Conservation (phyloP, 352 stramenopile genomes). For the Pythium chondricola region DNA sequence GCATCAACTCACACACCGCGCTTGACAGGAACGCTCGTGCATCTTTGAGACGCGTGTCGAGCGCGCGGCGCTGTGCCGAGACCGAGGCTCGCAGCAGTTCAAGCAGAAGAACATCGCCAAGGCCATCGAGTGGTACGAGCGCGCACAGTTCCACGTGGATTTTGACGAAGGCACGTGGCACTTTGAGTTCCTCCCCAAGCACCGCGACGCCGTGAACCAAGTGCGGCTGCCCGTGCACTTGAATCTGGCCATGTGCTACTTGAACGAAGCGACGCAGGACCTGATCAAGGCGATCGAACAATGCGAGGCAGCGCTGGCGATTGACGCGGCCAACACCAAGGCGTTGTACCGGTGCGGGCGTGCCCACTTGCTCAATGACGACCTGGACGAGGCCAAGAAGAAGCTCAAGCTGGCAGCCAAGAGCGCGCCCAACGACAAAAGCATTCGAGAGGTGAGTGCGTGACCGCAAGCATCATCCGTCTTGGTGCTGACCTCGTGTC, state of each 20-base stretch:
- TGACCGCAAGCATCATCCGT: neutral
- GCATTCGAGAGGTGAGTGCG: slow-evolving; percentile 47
- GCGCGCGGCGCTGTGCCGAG: slow-evolving; percentile 51
- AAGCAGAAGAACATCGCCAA: slow-evolving; percentile 36
- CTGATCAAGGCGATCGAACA: slow-evolving; percentile 55
- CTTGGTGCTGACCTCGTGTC: neutral
- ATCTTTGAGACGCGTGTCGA: slow-evolving; percentile 83
- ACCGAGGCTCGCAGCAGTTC: slow-evolving; percentile 54
- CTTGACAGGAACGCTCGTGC: slow-evolving; percentile 61
- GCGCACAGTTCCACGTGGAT: slow-evolving; percentile 71
- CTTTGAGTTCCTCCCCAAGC: slow-evolving; percentile 78
- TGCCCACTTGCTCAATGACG: slow-evolving; percentile 45
- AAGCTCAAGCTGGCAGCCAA: slow-evolving; percentile 64
- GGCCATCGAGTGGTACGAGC: slow-evolving; percentile 69
- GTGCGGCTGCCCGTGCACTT: slow-evolving; percentile 72
- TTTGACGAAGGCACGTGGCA: slow-evolving; percentile 84
- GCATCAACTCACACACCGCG: neutral
- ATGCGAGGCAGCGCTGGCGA: slow-evolving; percentile 54
- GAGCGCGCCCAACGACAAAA: slow-evolving; percentile 57
- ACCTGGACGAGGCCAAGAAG: slow-evolving; percentile 47
- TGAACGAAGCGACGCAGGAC: slow-evolving; percentile 30
- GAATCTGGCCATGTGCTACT: slow-evolving; percentile 74
- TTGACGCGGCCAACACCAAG: slow-evolving; percentile 78
- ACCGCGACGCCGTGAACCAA: slow-evolving; percentile 63
- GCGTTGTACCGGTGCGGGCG: slow-evolving; percentile 74